Evolutionary conservation across 2,329 filamentous ascomycete species (phyloP).

Genomic region (Blastomyces emzantsi): DNA sequence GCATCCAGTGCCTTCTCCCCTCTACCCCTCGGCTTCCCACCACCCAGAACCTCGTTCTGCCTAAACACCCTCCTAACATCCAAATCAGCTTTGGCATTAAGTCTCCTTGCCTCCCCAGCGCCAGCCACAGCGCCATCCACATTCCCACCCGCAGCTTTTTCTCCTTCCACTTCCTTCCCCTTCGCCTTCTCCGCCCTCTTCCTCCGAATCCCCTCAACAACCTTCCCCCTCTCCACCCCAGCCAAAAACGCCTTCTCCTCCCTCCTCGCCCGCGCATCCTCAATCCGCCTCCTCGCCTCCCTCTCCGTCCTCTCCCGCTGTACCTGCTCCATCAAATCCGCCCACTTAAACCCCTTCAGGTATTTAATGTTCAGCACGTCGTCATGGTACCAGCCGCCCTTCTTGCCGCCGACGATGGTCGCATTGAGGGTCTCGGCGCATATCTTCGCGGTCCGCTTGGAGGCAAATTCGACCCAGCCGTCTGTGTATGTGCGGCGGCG

Average conservation of each 20-base stretch:
- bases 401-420: slow-evolving; percentile 34
- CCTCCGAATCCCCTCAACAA: slow-evolving; percentile 37
- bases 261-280: slow-evolving; percentile 34
- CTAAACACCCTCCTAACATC: slow-evolving; percentile 30
- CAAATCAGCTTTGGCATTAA: slow-evolving; percentile 17
- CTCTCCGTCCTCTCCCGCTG: slow-evolving; percentile 35
- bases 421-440: slow-evolving; percentile 40
- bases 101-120: slow-evolving; percentile 13
- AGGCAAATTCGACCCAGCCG: slow-evolving; percentile 41
- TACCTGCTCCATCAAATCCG: slow-evolving; percentile 38
- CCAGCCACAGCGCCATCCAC: neutral
- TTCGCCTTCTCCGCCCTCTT: slow-evolving; percentile 36
- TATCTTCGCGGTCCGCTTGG: slow-evolving; percentile 37
- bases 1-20: slow-evolving; percentile 23
- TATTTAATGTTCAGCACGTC: slow-evolving; percentile 43
- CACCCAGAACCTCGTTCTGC: slow-evolving; percentile 33
- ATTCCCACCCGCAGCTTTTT: slow-evolving; percentile 12
- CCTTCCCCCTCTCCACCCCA: slow-evolving; percentile 35
- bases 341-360: slow-evolving; percentile 36
- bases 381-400: slow-evolving; percentile 40
- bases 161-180: slow-evolving; percentile 25
- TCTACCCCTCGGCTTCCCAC: slow-evolving; percentile 14
- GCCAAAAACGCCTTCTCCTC: slow-evolving; percentile 38
- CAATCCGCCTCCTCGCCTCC: slow-evolving; percentile 35
- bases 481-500: slow-evolving; percentile 37